Conservation (phyloP, 768 basidiomycete genomes). For the Mycena sanguinolenta region DNA sequence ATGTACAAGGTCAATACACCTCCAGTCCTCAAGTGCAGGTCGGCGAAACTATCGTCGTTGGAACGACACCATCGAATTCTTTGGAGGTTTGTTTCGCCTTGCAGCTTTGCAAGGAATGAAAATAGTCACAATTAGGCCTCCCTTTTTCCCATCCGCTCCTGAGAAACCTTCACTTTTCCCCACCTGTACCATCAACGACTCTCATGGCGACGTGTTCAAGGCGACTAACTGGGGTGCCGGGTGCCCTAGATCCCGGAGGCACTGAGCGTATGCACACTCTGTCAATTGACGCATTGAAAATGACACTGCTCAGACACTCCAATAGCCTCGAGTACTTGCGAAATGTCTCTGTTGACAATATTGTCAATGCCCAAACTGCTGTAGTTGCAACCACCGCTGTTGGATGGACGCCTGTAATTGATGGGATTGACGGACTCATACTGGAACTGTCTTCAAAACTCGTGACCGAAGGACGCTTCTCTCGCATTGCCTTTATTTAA, state of each 20-base stretch:
- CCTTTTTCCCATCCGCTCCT: conserved; percentile 48
- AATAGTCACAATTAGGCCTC: conserved; percentile 32
- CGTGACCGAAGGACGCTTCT: conserved; percentile 48
- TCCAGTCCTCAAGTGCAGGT: neutral
- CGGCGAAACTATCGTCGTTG: conserved; percentile 8
- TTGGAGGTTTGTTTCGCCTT: conserved; percentile 40
- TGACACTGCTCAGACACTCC: conserved; percentile 21
- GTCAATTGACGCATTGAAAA: neutral
- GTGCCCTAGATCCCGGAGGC: conserved; percentile 30
- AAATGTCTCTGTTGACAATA: conserved; percentile 42
- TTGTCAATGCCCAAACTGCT: conserved; percentile 42
- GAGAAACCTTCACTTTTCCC: conserved; percentile 44
- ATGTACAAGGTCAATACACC: conserved; percentile 3
- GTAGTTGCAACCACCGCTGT: conserved; percentile 42
- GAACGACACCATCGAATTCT: conserved; percentile 42
- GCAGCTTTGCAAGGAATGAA: neutral
- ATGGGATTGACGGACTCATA: conserved; percentile 51
- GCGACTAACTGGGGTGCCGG: conserved; percentile 45
- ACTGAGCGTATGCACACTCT: conserved; percentile 25
- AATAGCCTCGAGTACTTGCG: conserved; percentile 47
- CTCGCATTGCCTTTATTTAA: conserved; percentile 56
- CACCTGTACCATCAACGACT: conserved; percentile 42
- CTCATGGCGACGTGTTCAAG: conserved; percentile 42
- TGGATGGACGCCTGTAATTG: conserved; percentile 53
- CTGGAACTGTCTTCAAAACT: conserved; percentile 53